These are phyloP conservation scores for Udeniomyces megalosporus DNA, from an alignment of 768 basidiomycete genomes.

Conservation along the genomic window DNA sequence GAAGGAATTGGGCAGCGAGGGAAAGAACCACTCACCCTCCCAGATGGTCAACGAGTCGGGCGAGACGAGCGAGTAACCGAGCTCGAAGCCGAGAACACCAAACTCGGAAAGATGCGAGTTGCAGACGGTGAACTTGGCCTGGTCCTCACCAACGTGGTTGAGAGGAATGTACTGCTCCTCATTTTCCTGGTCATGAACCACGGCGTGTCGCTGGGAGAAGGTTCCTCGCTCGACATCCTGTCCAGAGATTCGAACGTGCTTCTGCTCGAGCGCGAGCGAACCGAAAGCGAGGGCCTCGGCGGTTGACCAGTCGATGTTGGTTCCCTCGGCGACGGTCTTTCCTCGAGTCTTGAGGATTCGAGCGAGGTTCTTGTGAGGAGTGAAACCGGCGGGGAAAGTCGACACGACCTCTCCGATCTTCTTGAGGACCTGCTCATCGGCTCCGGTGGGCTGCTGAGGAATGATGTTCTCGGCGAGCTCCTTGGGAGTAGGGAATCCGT, in stretches of 20 bases:
- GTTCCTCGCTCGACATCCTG: conserved; percentile 99
- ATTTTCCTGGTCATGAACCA: conserved; percentile 87
- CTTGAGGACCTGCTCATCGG: conserved; percentile 56
- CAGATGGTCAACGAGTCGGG: conserved; percentile 84
- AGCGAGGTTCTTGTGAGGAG: conserved; percentile 77
- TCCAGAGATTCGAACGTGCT: conserved; percentile 85
- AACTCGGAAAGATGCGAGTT: conserved; percentile 95
- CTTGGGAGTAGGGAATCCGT: conserved; percentile 93
- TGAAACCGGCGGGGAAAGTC: conserved; percentile 67
- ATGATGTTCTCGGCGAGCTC: conserved; percentile 82
- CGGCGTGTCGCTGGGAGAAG: conserved; percentile 94
- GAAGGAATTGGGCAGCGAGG: no score
- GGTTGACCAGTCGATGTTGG: conserved; percentile 92
- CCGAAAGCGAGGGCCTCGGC: conserved; percentile 96
- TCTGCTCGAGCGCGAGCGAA: conserved; percentile 76
- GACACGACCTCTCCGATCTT: conserved; percentile 77
- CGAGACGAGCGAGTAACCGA: conserved; percentile 95
- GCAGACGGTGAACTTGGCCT: conserved; percentile 86
- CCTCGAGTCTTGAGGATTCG: conserved; percentile 78
- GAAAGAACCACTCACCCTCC: conserved; percentile 52
- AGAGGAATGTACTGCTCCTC: conserved; percentile 80
- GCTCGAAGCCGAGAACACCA: conserved; percentile 87
- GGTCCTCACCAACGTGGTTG: conserved; percentile 68
- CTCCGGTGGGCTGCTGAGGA: conserved; percentile 76
- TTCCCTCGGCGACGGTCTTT: conserved; percentile 78